Evolutionary conservation across 106 monocot genomes (phyloP), one percentile per base, ranked within the genome.

Genomic region (Phalaenopsis equestris): DNA sequence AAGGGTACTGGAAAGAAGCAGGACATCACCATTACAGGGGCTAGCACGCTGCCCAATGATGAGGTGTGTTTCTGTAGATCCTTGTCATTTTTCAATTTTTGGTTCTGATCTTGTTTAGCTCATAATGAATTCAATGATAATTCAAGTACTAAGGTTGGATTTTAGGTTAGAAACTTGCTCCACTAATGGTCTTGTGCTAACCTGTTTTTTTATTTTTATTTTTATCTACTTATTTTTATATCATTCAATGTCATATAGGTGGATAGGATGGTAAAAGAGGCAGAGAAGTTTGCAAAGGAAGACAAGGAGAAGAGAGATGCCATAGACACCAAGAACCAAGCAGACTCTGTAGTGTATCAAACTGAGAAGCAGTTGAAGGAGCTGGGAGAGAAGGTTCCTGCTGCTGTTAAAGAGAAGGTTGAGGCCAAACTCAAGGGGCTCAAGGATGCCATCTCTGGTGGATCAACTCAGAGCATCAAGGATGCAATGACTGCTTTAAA

Each of bases 331-430:
- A 95, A 95, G 88, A 95, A 95, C 84, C 90, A 95, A 61, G 88
- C 94, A 0, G 94, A 95, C 17, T 90, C 94, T 2, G 84, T 92
- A 12, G 82, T 95, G 19, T 95, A 95, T 75, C 92, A 92, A 82
- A 95, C 94, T 0, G 94, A 95, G 83, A 95, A 95, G 79, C 94
- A 95, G 77, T 55, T 95, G 81, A 95, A 95, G 83, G 94, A 95
- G 72, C 77, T 95, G 5, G 94, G 94, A 38, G 94, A 95, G 11
- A 92, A 95, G 80, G 86, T 90, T 12, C 94, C 94, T 6, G 88
- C 81, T 23, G 82, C 82, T 2, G 92, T 95, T 11, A 92, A 92
- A 77, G 92, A 83, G 42, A 95, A 92, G 80, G 94, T 95, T 3
- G 94, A 95, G 79, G 72, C 85, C 8, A 95, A 92, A 75, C 90